Percentiles rank a stretch among this genome's conserved stretches.
Evolutionary conservation across 148 eudicot genomes (phyloP).

Genomic region (Rhododendron molle): DNA sequence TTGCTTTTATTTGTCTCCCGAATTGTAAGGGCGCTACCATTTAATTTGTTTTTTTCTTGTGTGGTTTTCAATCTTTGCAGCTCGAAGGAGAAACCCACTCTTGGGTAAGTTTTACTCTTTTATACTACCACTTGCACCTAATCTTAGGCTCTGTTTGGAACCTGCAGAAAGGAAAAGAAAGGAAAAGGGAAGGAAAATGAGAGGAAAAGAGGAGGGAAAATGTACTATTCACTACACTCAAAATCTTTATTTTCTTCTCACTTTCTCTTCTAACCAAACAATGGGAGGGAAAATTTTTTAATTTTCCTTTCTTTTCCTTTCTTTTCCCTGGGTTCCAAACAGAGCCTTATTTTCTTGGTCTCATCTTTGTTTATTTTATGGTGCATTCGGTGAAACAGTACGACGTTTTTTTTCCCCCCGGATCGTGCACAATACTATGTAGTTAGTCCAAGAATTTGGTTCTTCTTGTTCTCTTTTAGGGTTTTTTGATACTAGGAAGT

Average conservation of each 20-base stretch:
- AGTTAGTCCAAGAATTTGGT: not conserved
- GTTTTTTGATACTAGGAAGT: not conserved
- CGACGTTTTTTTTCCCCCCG: too few species aligned
- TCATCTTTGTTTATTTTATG: not conserved
- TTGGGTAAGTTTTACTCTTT: slow-evolving; percentile 15
- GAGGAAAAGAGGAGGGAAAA: too few species aligned
- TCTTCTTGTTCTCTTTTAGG: not conserved
- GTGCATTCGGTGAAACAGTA: too few species aligned
- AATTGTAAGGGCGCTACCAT: not conserved
- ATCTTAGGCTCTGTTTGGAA: too few species aligned
- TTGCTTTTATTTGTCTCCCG: not conserved
- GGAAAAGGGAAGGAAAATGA: too few species aligned
- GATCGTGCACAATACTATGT: not conserved
- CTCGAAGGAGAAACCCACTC: slow-evolving; percentile 26
- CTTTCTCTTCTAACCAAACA: too few species aligned
- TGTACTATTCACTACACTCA: too few species aligned
- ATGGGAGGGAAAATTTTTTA: too few species aligned
- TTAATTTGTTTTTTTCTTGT: not conserved
- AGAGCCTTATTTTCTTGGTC: not conserved
- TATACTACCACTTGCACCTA: not conserved
- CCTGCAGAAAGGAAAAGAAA: too few species aligned
- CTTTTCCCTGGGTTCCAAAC: too few species aligned
- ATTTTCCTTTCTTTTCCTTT: too few species aligned
- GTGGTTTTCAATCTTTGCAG: slow-evolving; percentile 1
- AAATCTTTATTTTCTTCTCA: too few species aligned